Evolutionary conservation across 306 rosid species (phyloP).

Genomic region (Fragaria iinumae): DNA sequence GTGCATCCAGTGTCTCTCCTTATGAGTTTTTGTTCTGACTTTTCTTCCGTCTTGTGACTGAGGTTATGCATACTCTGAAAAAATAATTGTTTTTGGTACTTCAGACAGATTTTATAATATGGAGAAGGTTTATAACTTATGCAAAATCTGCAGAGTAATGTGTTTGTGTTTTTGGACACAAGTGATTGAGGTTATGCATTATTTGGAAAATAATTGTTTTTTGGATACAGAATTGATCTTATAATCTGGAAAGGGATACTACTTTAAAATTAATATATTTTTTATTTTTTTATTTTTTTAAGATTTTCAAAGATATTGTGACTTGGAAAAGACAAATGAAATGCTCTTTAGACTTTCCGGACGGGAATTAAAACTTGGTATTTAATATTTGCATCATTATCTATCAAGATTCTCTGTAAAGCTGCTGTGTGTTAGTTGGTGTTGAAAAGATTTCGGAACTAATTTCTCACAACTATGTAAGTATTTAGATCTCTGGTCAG

Average conservation of each 20-base stretch:
- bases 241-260: background rate
- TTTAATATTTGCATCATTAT: constrained; percentile 10
- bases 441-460: background rate
- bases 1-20: constrained; percentile 7
- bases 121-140: background rate
- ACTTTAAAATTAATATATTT: background rate
- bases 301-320: constrained; percentile 2
- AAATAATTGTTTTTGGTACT: background rate
- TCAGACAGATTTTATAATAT: background rate
- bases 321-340: background rate
- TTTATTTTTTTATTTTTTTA: background rate
- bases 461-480: background rate
- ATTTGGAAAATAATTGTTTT: background rate
- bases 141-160: background rate
- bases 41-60: constrained; percentile 12
- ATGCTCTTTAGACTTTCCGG: constrained; percentile 5
- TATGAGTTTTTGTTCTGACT: background rate
- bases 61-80: constrained; percentile 3
- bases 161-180: background rate
- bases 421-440: background rate
- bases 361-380: constrained; percentile 19
- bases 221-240: background rate
- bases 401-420: background rate
- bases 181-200: background rate
- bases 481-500: constrained; percentile 7